Evolutionary conservation across 2,329 filamentous ascomycete species (phyloP).

Genomic region (Stagonosporopsis cucurbitacearum): DNA sequence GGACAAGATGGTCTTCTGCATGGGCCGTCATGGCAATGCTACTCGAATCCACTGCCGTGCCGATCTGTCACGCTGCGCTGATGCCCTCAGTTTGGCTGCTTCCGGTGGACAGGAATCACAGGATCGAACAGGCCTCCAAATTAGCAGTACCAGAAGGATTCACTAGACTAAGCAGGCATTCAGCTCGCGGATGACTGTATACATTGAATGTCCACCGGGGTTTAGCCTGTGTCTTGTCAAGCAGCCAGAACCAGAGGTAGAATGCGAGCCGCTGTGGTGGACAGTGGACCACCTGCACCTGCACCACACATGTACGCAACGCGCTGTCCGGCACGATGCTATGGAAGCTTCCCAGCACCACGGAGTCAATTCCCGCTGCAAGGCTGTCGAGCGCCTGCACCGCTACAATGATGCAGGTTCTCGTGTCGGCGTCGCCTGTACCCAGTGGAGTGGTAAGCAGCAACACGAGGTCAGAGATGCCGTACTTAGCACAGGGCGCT

Average conservation of each 20-base stretch:
- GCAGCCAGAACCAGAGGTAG: not conserved
- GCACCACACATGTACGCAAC: slow-evolving; percentile 12
- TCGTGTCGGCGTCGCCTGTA: slow-evolving; percentile 18
- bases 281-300: slow-evolving; percentile 13
- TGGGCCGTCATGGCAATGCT: slow-evolving; percentile 7
- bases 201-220: not conserved
- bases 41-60: slow-evolving; percentile 14
- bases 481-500: slow-evolving; percentile 22
- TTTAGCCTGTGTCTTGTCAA: slow-evolving; percentile 5
- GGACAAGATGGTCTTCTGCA: slow-evolving; percentile 9
- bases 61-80: slow-evolving; percentile 12
- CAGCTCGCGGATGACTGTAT: slow-evolving; percentile 9
- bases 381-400: slow-evolving; percentile 22
- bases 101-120: not conserved
- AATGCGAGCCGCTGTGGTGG: slow-evolving; percentile 16
- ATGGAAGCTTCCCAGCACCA: slow-evolving; percentile 11
- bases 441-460: slow-evolving; percentile 28
- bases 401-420: slow-evolving; percentile 5
- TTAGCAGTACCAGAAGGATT: slow-evolving; percentile 19
- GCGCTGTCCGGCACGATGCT: slow-evolving; percentile 8
- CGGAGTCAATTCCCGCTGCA: slow-evolving; percentile 21
- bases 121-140: slow-evolving; percentile 2
- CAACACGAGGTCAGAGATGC: slow-evolving; percentile 39
- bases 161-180: slow-evolving; percentile 4
- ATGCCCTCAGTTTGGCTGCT: slow-evolving; percentile 2